phyloP scores from a whole-genome alignment of 495 filamentous ascomycete genomes.

The Staphylotrichum tortipilum region DNA sequence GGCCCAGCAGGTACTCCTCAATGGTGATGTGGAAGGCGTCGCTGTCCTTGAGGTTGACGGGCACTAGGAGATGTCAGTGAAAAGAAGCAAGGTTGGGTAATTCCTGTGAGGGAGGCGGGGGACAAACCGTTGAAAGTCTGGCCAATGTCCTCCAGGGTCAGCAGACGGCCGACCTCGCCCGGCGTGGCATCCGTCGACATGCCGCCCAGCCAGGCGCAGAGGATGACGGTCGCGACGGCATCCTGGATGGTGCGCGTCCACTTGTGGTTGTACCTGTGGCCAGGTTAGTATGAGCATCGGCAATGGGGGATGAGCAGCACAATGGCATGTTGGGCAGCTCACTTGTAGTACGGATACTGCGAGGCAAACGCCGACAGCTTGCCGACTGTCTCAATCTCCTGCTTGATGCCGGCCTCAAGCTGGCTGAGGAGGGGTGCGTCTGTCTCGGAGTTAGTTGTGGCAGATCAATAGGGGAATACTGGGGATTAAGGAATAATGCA shows the following conservation, averaged over 20 bases:
- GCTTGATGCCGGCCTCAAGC: conserved; percentile 47
- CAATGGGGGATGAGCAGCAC: background rate
- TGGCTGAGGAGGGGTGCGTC: conserved; percentile 38
- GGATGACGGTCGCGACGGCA: conserved; percentile 59
- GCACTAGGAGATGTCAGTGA: conserved; percentile 49
- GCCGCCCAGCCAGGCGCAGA: conserved; percentile 72
- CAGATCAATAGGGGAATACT: no score
- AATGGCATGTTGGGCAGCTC: background rate
- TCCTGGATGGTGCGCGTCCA: conserved; percentile 86
- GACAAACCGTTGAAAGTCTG: conserved; percentile 59
- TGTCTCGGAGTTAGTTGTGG: background rate
- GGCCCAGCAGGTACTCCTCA: conserved; percentile 86
- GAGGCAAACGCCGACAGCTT: conserved; percentile 64
- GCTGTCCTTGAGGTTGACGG: conserved; percentile 80
- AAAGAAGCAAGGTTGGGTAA: background rate
- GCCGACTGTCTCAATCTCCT: conserved; percentile 46
- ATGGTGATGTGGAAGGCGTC: conserved; percentile 93
- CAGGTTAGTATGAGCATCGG: background rate
- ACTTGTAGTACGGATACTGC: conserved; percentile 89
- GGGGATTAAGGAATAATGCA: conserved; percentile 27
- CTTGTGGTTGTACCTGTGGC: conserved; percentile 59
- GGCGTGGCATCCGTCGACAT: conserved; percentile 32
- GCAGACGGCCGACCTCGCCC: conserved; percentile 50
- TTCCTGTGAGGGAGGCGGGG: background rate
- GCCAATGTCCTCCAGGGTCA: conserved; percentile 85